phyloP scores from a whole-genome alignment of 805 yeast species.

The Yamadazyma akitaensis region DNA sequence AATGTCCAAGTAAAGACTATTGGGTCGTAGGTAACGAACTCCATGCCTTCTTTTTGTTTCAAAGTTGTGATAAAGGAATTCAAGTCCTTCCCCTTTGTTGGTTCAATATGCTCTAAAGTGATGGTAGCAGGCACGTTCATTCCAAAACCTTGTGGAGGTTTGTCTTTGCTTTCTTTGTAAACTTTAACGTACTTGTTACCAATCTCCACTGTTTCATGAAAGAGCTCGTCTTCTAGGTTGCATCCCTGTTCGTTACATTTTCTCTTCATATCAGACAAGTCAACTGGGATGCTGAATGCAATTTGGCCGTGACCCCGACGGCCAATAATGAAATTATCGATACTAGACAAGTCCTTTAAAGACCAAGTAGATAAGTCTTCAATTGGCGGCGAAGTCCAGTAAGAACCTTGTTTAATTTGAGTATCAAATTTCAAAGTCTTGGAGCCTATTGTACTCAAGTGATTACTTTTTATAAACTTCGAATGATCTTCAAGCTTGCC shows the following conservation, averaged over 20 bases:
- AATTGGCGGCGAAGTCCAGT: conserved; percentile 73
- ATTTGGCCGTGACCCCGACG: conserved; percentile 67
- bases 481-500: background rate
- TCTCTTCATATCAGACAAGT: conserved; percentile 50
- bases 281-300: conserved; percentile 66
- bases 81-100: conserved; percentile 43
- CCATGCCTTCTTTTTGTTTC: conserved; percentile 61
- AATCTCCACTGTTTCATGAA: conserved; percentile 36
- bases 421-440: background rate
- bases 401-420: conserved; percentile 31
- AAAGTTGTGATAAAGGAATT: conserved; percentile 46
- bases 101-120: conserved; percentile 59
- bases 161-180: conserved; percentile 49
- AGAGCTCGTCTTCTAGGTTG: conserved; percentile 42
- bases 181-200: conserved; percentile 54
- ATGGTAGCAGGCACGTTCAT: conserved; percentile 75
- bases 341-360: conserved; percentile 46
- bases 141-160: conserved; percentile 66
- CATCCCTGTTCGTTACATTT: conserved; percentile 30
- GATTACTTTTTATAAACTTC: background rate
- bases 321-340: conserved; percentile 66
- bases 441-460: background rate
- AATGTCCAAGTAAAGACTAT: conserved; percentile 74
- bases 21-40: conserved; percentile 77
- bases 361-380: conserved; percentile 44